Percentiles rank a stretch among this genome's conserved stretches.
phyloP scores from a whole-genome alignment of 306 rosid genomes.

The Parietaria judaica region DNA sequence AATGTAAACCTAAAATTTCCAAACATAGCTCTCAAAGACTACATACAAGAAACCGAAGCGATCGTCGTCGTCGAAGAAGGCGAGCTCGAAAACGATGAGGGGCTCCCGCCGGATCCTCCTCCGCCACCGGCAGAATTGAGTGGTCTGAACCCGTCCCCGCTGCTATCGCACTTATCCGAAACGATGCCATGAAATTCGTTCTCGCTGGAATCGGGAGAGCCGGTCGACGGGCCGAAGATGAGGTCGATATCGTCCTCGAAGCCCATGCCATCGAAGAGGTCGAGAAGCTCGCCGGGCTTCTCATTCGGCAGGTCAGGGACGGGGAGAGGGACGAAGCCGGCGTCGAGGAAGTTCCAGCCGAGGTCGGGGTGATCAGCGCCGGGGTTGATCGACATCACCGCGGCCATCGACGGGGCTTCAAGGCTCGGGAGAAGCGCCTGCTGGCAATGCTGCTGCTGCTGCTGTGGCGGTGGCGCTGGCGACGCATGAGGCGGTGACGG shows the following conservation, averaged over 20 bases:
- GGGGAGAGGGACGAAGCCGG: conserved; percentile 24
- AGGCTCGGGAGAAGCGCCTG: conserved; percentile 15
- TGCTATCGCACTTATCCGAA: conserved; percentile 19
- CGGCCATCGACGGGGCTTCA: conserved; percentile 26
- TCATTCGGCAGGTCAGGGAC: conserved; percentile 30
- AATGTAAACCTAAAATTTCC: conserved; percentile 1
- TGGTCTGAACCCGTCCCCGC: conserved; percentile 2
- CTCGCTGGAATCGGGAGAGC: conserved; percentile 8
- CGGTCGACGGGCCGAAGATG: conserved; percentile 26
- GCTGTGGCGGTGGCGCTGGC: conserved; percentile 10
- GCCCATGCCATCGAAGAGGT: conserved; percentile 34
- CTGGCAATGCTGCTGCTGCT: conserved; percentile 10
- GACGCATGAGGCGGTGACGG: background rate
- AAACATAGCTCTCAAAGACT: background rate
- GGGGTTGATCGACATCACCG: conserved; percentile 25
- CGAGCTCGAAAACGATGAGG: background rate
- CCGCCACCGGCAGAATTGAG: conserved; percentile 11
- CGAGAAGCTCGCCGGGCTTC: conserved; percentile 23
- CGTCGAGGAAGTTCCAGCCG: conserved; percentile 53
- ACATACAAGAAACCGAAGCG: conserved; percentile 30
- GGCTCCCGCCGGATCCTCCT: conserved; percentile 18
- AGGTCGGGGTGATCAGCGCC: conserved; percentile 32
- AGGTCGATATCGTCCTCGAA: conserved; percentile 61
- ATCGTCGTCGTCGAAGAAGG: conserved; percentile 25
- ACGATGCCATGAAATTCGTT: conserved; percentile 9